These are phyloP conservation scores for Logfia minima DNA, from an alignment of 129 eudicot species.

Conservation along the genomic window DNA sequence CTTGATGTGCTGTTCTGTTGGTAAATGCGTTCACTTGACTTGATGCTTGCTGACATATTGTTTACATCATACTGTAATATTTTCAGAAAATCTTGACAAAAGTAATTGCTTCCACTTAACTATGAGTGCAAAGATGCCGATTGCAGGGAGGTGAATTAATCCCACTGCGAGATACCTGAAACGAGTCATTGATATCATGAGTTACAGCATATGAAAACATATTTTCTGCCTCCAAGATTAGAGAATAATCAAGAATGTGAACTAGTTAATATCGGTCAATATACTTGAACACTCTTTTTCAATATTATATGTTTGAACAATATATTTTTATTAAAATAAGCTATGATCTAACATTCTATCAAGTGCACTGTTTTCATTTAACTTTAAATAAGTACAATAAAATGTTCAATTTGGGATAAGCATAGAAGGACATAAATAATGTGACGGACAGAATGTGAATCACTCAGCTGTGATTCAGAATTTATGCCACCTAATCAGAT, in stretches of 20 bases:
- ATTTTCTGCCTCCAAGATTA: not conserved
- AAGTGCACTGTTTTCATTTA: no score
- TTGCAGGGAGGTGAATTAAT: conserved; percentile 67
- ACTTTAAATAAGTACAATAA: no score
- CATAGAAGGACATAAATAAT: no score
- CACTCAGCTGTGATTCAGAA: no score
- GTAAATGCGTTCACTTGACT: not conserved
- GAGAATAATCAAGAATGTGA: not conserved
- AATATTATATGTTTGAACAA: not conserved
- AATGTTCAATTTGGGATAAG: no score
- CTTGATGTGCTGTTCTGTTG: not conserved
- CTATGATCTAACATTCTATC: no score
- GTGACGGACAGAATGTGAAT: no score
- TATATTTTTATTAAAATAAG: no score
- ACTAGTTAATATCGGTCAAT: not conserved
- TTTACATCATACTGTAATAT: conserved; percentile 28
- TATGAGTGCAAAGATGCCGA: conserved; percentile 51
- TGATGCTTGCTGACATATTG: not conserved
- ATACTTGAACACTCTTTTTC: not conserved
- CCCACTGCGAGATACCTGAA: conserved; percentile 87
- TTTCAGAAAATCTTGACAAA: conserved; percentile 46
- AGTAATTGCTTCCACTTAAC: conserved; percentile 51
- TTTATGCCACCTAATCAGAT: no score
- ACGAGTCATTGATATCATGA: conserved; percentile 12
- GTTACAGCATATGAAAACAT: not conserved